Evolutionary conservation across 129 eudicot species (phyloP).

Genomic region (Oenanthe sinensis): DNA sequence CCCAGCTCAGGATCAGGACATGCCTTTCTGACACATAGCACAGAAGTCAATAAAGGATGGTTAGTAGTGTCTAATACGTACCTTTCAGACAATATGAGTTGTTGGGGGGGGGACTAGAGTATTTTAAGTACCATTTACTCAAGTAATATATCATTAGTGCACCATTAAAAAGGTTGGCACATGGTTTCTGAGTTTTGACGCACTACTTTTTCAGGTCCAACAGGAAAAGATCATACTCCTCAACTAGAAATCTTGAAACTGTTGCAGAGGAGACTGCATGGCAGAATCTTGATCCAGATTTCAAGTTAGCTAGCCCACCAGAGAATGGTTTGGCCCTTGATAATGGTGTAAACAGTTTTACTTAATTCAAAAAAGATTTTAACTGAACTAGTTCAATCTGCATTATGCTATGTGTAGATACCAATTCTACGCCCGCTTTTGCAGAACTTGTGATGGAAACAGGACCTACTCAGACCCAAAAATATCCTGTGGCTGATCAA

Average conservation of each 20-base stretch:
- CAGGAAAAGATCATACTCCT: constrained; percentile 54
- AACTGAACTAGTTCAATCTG: neutral
- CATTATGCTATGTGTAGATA: neutral
- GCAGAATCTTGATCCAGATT: constrained; percentile 37
- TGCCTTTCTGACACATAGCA: constrained; percentile 24
- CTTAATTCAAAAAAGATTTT: neutral
- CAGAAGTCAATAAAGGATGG: constrained; percentile 57
- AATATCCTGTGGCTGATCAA: constrained; percentile 31
- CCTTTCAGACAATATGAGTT: no score
- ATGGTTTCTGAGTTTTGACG: neutral
- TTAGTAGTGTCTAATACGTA: constrained; percentile 28
- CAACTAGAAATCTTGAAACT: constrained; percentile 52
- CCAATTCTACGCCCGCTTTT: constrained; percentile 5
- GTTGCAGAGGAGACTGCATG: constrained; percentile 61
- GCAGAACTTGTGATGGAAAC: constrained; percentile 68
- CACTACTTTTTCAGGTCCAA: constrained; percentile 32
- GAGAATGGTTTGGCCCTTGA: constrained; percentile 43
- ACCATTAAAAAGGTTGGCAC: neutral
- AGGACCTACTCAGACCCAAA: constrained; percentile 78
- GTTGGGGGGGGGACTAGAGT: neutral
- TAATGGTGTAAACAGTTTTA: constrained; percentile 23
- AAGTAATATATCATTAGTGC: constrained; percentile 1
- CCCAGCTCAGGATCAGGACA: constrained; percentile 67
- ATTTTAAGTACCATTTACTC: neutral
- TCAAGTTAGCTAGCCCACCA: constrained; percentile 41